Conservation (phyloP, 2,329 filamentous ascomycete species). For the Fusarium oligoseptatum region DNA sequence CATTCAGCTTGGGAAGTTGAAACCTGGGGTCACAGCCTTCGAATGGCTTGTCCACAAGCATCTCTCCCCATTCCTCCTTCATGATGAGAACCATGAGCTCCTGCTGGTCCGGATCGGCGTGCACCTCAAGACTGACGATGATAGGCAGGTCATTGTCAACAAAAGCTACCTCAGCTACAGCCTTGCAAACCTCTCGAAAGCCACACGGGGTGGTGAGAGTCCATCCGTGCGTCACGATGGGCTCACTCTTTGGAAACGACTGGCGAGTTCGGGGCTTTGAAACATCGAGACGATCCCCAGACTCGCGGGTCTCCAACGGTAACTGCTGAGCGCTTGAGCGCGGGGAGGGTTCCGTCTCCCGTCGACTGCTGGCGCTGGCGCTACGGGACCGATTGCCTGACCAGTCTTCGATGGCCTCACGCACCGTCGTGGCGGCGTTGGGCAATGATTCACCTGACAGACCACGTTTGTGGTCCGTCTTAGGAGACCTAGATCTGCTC, state of each 20-base stretch:
- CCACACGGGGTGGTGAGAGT: slow-evolving; percentile 88
- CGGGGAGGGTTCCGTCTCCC: slow-evolving; percentile 49
- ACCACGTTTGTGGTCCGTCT: slow-evolving; percentile 60
- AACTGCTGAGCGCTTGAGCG: slow-evolving; percentile 47
- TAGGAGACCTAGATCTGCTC: slow-evolving; percentile 54
- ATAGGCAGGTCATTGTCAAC: slow-evolving; percentile 81
- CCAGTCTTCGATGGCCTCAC: slow-evolving; percentile 52
- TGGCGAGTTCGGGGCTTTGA: slow-evolving; percentile 43
- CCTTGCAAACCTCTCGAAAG: slow-evolving; percentile 87
- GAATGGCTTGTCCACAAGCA: slow-evolving; percentile 74
- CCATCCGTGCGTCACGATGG: slow-evolving; percentile 84
- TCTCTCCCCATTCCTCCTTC: slow-evolving; percentile 84
- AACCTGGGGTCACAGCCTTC: slow-evolving; percentile 65
- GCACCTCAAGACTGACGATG: slow-evolving; percentile 93
- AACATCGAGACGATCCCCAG: slow-evolving; percentile 52
- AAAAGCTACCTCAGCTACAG: slow-evolving; percentile 85
- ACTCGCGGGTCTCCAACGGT: slow-evolving; percentile 49
- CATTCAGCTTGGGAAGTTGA: slow-evolving; percentile 76
- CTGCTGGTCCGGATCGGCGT: slow-evolving; percentile 86
- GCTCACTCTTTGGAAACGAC: slow-evolving; percentile 68
- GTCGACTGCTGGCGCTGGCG: slow-evolving; percentile 54
- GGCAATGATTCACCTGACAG: slow-evolving; percentile 62
- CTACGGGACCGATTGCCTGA: slow-evolving; percentile 54
- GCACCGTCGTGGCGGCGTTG: slow-evolving; percentile 58
- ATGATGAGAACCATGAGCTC: slow-evolving; percentile 95